Base-by-base conservation (phyloP, 1,284 basidiomycete species). In the Ceratobasidium sp. region DNA sequence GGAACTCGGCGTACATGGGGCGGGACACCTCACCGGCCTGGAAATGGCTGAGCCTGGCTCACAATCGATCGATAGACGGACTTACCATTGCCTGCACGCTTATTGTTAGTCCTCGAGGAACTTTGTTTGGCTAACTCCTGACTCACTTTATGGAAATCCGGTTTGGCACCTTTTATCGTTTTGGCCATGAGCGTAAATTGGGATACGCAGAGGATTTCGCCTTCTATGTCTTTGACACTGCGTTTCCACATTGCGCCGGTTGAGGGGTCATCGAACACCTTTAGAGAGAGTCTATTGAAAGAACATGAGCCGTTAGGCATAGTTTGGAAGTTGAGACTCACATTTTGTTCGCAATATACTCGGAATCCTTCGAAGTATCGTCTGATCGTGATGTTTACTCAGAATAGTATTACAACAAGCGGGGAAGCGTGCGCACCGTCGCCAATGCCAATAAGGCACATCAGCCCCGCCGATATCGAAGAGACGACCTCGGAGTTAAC, bases 161-260 rank as follows among this genome's bases (percentile, higher is more conserved):
- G 95, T 78, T 95, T 95, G 77, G 86, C 90, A 23, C 94, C 94
- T 81, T 95, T 96, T 73, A 85, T 84, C 8, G 94, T 95, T 76
- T 91, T 91, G n/a, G 94, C 95, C 78, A 95, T 83, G 18, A 97
- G 85, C 0, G 95, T 97, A 80, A 97, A 97, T 77, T 97, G 95
- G 0, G 94, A 96, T 16, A 96, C 93, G 77, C 94, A 96, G 28
- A 97, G 86, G 14, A 97, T 87, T 71, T 96, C 94, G 67, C 94
- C 95, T 38, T 88, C 86, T 41, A 96, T 87, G 75, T 96, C 94
- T 80, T 89, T 91, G 71, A 97, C 90, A 78, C 84, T 94, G 44
- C 85, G 82, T 80, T 91, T 94, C 95, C 95, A 97, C 88, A 90
- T 89, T 58, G 85, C 84, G 3, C 83, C 84, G 2, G 84, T 87